Evolutionary conservation across 2,329 filamentous ascomycete species (phyloP).

Genomic region (Cladosporium austrohemisphaericum): DNA sequence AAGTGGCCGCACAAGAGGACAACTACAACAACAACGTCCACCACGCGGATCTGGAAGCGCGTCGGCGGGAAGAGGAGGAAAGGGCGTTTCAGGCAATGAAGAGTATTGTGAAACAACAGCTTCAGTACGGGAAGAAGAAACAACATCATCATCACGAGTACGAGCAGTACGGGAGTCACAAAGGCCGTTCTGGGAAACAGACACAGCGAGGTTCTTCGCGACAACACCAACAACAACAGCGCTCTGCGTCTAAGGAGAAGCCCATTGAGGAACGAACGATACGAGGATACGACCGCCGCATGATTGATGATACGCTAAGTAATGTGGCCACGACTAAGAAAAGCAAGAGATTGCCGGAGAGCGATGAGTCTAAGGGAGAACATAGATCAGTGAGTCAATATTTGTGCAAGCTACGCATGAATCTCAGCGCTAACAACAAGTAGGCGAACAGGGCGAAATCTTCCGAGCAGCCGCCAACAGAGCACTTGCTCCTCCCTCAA

Average conservation of each 20-base stretch:
- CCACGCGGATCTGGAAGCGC: constrained; percentile 20
- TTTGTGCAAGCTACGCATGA: background rate
- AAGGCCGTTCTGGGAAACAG: constrained; percentile 27
- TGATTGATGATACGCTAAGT: constrained; percentile 18
- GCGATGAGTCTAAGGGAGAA: constrained; percentile 24
- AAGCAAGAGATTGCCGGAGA: background rate
- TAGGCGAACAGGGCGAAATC: constrained; percentile 22
- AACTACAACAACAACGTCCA: constrained; percentile 20
- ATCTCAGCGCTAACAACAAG: constrained; percentile 9
- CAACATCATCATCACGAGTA: constrained; percentile 26
- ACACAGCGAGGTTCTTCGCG: constrained; percentile 22
- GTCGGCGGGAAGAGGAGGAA: constrained; percentile 29
- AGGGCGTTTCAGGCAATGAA: constrained; percentile 28
- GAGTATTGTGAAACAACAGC: constrained; percentile 36
- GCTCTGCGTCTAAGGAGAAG: constrained; percentile 25
- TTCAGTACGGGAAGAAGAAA: constrained; percentile 28
- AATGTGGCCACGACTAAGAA: background rate
- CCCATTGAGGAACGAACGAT: constrained; percentile 8
- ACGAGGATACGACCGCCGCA: constrained; percentile 25
- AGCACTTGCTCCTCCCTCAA: constrained; percentile 30
- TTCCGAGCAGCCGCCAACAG: constrained; percentile 22
- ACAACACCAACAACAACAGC: constrained; percentile 23
- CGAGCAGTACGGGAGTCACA: constrained; percentile 26
- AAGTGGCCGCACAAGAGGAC: constrained; percentile 25
- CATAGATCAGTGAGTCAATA: constrained; percentile 22